Conservation (phyloP, 257 asterid species). For the Gentiana straminea region DNA sequence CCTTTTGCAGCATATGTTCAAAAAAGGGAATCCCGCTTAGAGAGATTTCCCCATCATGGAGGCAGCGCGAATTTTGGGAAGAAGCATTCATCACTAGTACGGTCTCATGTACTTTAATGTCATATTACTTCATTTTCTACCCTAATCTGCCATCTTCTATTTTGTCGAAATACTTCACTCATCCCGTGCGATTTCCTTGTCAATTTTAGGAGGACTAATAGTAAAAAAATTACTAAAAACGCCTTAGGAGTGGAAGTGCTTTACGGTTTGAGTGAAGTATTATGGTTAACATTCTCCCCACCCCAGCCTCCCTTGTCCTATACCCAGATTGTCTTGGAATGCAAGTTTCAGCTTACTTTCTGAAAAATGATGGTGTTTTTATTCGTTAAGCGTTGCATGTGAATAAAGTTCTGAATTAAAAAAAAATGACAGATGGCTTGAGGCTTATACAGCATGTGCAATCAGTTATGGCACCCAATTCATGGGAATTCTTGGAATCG, state of each 20-base stretch:
- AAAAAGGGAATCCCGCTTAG: slow-evolving; percentile 50
- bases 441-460: slow-evolving; percentile 81
- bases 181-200: no score
- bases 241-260: no score
- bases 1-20: slow-evolving; percentile 53
- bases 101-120: slow-evolving; percentile 10
- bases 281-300: background rate
- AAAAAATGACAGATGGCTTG: slow-evolving; percentile 47
- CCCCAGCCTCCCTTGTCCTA: background rate
- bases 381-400: background rate
- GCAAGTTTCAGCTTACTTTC: background rate
- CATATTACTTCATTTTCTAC: background rate
- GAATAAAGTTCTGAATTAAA: slow-evolving; percentile 4
- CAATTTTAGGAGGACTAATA: no score
- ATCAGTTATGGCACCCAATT: slow-evolving; percentile 50
- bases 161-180: background rate
- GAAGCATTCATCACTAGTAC: slow-evolving; percentile 88
- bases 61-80: slow-evolving; percentile 52
- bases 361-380: background rate
- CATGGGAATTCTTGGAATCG: slow-evolving; percentile 50
- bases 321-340: background rate
- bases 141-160: background rate
- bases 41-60: slow-evolving; percentile 92
- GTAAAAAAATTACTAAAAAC: no score
- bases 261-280: no score